These are phyloP conservation scores for Fusarium phyllophilum DNA, from an alignment of 2,329 filamentous ascomycete genomes.

Conservation along the genomic window DNA sequence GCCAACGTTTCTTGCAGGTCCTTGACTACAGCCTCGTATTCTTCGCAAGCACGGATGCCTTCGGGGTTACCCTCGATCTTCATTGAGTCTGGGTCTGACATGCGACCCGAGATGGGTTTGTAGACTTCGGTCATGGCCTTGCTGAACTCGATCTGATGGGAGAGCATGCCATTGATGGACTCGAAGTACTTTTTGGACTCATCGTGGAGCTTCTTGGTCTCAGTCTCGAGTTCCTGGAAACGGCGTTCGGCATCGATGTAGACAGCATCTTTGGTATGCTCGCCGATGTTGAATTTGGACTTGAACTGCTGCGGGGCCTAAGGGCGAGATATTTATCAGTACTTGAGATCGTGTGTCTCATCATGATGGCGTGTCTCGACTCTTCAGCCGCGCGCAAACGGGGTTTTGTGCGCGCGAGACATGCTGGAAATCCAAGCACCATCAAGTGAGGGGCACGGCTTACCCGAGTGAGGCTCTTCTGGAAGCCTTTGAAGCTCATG, in stretches of 20 bases:
- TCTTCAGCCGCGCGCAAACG: not conserved
- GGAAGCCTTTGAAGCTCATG: constrained; percentile 98
- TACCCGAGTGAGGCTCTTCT: constrained; percentile 89
- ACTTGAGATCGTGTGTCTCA: not conserved
- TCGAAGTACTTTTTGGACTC: constrained; percentile 98
- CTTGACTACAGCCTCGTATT: constrained; percentile 91
- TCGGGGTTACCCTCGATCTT: constrained; percentile 87
- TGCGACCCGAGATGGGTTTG: constrained; percentile 94
- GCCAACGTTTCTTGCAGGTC: constrained; percentile 89
- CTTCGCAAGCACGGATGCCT: constrained; percentile 93
- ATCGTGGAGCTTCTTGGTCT: constrained; percentile 97
- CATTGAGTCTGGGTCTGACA: constrained; percentile 90
- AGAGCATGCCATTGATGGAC: constrained; percentile 97
- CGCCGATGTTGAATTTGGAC: constrained; percentile 92
- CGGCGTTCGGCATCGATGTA: constrained; percentile 95
- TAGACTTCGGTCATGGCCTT: constrained; percentile 96
- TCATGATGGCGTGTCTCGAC: not conserved
- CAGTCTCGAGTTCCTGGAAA: constrained; percentile 91
- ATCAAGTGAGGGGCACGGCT: constrained; percentile 53
- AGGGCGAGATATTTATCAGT: constrained; percentile 1
- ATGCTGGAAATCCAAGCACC: constrained; percentile 14
- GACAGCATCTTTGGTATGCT: constrained; percentile 92
- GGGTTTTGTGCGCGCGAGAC: constrained; percentile 24
- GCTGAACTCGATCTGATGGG: constrained; percentile 98
- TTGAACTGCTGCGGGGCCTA: constrained; percentile 92